Conservation (phyloP, 2,329 filamentous ascomycete species). For the Didymellaceae sp. region DNA sequence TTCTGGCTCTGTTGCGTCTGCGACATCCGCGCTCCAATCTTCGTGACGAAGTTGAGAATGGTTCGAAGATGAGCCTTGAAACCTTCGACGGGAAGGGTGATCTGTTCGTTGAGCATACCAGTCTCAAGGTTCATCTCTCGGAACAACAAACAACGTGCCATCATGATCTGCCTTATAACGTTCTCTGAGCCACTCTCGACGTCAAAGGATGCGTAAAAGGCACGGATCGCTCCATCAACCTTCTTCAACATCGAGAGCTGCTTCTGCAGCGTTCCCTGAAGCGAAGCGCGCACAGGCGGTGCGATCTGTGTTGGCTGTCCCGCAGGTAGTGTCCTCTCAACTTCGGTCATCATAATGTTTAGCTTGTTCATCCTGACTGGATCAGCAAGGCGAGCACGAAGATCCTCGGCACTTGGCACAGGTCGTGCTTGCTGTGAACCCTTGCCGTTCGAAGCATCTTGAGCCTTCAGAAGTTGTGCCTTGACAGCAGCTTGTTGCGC, state of each 20-base stretch:
- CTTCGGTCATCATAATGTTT: constrained; percentile 37
- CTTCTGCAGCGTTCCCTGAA: constrained; percentile 38
- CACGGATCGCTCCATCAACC: constrained; percentile 40
- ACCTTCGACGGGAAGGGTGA: constrained; percentile 38
- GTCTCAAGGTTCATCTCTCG: constrained; percentile 39
- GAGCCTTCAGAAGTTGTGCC: constrained; percentile 43
- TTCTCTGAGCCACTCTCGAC: constrained; percentile 28
- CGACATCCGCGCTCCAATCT: constrained; percentile 35
- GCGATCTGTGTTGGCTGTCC: constrained; percentile 31
- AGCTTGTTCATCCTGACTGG: constrained; percentile 37
- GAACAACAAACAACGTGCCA: constrained; percentile 32
- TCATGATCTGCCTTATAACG: constrained; percentile 37
- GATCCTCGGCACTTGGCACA: constrained; percentile 31
- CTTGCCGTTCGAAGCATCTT: constrained; percentile 42
- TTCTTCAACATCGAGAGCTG: constrained; percentile 36
- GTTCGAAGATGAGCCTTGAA: constrained; percentile 35
- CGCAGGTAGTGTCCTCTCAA: constrained; percentile 33
- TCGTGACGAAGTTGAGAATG: constrained; percentile 37
- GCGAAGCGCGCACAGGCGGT: constrained; percentile 27
- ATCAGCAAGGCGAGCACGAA: constrained; percentile 35
- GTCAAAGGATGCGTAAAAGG: constrained; percentile 40
- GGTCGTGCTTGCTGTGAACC: constrained; percentile 32
- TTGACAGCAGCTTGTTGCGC: constrained; percentile 42
- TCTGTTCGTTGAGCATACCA: constrained; percentile 36
- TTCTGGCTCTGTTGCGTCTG: constrained; percentile 30